Evolutionary conservation across 257 asterid species (phyloP).

Genomic region (Fraxinus cuspidata): DNA sequence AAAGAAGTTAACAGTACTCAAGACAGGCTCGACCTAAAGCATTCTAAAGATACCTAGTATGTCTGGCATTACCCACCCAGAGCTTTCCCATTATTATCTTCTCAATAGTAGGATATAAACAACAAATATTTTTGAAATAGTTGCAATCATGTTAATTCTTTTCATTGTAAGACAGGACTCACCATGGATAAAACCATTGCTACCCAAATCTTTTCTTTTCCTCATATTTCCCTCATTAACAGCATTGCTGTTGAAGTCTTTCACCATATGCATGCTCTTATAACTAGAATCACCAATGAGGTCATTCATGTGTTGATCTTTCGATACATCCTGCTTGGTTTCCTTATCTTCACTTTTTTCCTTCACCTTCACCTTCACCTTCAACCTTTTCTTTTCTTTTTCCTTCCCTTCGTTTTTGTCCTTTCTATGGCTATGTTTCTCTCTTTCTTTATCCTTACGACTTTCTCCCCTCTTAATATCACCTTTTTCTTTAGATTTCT

Average conservation of each 20-base stretch:
- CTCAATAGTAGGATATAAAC: constrained; percentile 2
- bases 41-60: constrained; percentile 2
- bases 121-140: constrained; percentile 7
- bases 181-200: constrained; percentile 41
- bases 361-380: constrained; percentile 21
- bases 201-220: constrained; percentile 37
- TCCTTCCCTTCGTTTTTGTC: constrained; percentile 14
- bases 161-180: constrained; percentile 28
- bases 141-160: neutral
- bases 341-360: constrained; percentile 25
- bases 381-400: constrained; percentile 13
- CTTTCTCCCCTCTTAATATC: constrained; percentile 29
- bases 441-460: constrained; percentile 33
- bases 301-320: constrained; percentile 18
- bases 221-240: constrained; percentile 27
- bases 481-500: constrained; percentile 29
- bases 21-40: constrained; percentile 18
- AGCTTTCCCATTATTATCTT: neutral
- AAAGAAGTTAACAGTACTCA: constrained; percentile 12
- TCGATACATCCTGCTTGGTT: constrained; percentile 21
- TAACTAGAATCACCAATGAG: constrained; percentile 20
- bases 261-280: constrained; percentile 1
- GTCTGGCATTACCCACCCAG: neutral
- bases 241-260: constrained; percentile 25
- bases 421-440: constrained; percentile 29